Base-by-base conservation (phyloP, 495 filamentous ascomycete genomes). In the Penicillium simplicissimum region DNA sequence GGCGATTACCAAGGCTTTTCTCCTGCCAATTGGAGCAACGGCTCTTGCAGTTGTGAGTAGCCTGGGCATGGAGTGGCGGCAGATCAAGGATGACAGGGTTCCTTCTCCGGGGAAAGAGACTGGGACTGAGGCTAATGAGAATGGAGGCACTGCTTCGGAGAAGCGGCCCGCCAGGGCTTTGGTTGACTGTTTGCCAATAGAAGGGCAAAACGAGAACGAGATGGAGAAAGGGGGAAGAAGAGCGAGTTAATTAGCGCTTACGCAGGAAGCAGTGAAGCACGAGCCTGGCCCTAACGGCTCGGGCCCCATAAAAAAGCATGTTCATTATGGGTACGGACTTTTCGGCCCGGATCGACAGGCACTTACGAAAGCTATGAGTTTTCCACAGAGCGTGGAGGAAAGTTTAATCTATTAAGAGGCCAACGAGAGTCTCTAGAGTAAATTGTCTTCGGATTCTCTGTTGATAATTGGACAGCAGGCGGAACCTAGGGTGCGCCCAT, bases 51-150 rank as follows among this genome's bases (percentile, higher is more conserved):
- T 28, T 28, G 48, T 52, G 31, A 9, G 34, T 52, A 52, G 48
- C 48, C 48, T 52, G 17, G 48, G 48, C 10, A 52, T 52, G 48
- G 48, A 52, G 31, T 33, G 48, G 8, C 21, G 48, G n/a, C 48
- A 34, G 13, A 52, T 52, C 8, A 14, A 52, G 28, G 48, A 52
- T 33, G 48, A 52, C 48, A 52, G 48, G 48, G 48, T 52, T 52
- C 14, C 14, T 52, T 28, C 48, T 52, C 48, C 48, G 28, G 28
- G 11, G 28, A 52, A 15, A 17, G 48, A 15, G 25, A 34, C 31
- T 19, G 48, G 31, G 25, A 33, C 31, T 17, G 48, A 23, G 14
- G 28, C 15, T 34, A 28, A 14, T 6, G 15, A n/a, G 28, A 34
- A 52, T 14, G 31, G 10, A n/a, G 48, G 14, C 28, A 52, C 3